phyloP scores from a whole-genome alignment of 225 moss, liverwort and hornwort genomes.

The Rhytidiadelphus loreus region DNA sequence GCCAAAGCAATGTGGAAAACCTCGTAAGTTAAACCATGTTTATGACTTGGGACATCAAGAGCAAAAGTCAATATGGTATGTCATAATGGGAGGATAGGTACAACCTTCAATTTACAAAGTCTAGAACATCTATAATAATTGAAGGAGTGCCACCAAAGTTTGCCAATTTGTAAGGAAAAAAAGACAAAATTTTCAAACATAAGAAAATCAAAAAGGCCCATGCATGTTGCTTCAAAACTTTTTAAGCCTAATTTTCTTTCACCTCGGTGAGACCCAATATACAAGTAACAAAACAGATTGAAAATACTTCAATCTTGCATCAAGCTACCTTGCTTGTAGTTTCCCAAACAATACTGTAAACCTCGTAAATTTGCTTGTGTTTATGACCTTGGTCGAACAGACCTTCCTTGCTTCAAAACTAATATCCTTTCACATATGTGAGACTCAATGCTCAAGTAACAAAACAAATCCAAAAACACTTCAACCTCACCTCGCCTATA shows the following conservation, averaged over 20 bases:
- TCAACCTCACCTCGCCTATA: too few relatives aligned
- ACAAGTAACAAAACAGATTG: not conserved
- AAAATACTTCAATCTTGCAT: not conserved
- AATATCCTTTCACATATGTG: too few relatives aligned
- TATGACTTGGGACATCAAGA: not conserved
- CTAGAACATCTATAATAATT: not conserved
- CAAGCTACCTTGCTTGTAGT: accelerated
- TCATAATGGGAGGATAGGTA: not conserved
- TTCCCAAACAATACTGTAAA: not conserved
- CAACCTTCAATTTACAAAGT: not conserved
- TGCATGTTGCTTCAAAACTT: not conserved
- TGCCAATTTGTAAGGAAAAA: not conserved
- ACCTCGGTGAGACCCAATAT: accelerated
- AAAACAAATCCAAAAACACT: too few relatives aligned
- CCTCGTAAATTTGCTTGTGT: not conserved
- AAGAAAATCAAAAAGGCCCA: not conserved
- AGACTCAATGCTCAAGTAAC: too few relatives aligned
- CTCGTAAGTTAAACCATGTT: accelerated
- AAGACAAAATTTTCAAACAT: not conserved
- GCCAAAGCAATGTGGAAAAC: accelerated
- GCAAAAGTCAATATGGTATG: too few relatives aligned
- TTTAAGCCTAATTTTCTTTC: not conserved
- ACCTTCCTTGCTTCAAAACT: not conserved
- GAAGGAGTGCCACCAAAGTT: not conserved
- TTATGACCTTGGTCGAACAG: accelerated